Conservation (phyloP, 1,284 basidiomycete genomes). For the Macrocystidia cucumis region DNA sequence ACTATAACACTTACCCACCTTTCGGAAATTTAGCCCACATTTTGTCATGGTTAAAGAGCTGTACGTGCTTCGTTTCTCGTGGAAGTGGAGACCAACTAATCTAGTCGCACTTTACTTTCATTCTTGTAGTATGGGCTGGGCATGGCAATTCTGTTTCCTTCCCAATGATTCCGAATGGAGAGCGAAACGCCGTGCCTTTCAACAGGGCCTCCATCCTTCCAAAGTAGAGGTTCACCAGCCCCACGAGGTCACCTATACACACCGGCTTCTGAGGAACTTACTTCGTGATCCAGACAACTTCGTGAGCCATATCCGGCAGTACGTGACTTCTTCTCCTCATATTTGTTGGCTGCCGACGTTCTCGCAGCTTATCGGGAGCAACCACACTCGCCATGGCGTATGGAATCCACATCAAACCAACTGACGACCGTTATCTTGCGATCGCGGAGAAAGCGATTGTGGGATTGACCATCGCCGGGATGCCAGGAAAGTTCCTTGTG, state of each 20-base stretch:
- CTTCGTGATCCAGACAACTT: conserved; percentile 15
- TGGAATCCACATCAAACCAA: conserved; percentile 47
- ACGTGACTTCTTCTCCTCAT: conserved; percentile 3
- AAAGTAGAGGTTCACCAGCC: too few relatives aligned
- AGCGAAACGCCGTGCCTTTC: conserved; percentile 1
- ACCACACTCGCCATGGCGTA: conserved; percentile 58
- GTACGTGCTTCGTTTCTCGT: conserved; percentile 15
- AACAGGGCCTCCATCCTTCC: conserved; percentile 16
- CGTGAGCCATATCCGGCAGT: conserved; percentile 16
- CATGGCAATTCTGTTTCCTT: conserved; percentile 15
- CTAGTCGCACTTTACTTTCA: conserved; percentile 4
- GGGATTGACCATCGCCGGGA: conserved; percentile 53
- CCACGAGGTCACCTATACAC: conserved; percentile 12
- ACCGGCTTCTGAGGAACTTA: conserved; percentile 14
- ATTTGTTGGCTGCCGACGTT: too few relatives aligned
- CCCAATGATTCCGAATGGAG: conserved; percentile 14
- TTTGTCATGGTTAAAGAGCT: conserved; percentile 62
- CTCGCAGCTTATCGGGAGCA: too few relatives aligned
- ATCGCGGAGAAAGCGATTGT: conserved; percentile 57
- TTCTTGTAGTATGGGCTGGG: conserved; percentile 6
- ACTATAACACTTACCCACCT: conserved; percentile 75
- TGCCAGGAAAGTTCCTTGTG: conserved; percentile 63
- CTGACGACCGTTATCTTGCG: conserved; percentile 46
- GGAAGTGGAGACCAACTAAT: background rate
- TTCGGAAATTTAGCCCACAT: conserved; percentile 54